Percentiles rank a stretch among this genome's conserved stretches.
Conservation (phyloP, 225 moss, liverwort and hornwort species). For the Takakia lepidozioides region DNA sequence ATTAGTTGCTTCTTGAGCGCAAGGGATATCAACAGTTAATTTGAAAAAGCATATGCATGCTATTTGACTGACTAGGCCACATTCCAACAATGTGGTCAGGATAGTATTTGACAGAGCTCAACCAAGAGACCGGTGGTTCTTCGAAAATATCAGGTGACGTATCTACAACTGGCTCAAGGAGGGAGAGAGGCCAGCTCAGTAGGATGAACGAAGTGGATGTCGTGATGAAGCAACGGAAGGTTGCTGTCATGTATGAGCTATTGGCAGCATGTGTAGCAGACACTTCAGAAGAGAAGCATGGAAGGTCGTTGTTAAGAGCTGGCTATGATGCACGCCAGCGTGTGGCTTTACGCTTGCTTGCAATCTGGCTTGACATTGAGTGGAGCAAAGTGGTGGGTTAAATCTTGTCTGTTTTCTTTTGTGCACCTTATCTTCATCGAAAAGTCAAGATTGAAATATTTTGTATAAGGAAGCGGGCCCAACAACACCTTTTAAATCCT, state of each 20-base stretch:
- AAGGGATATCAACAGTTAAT: too few relatives aligned
- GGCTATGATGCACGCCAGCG: conserved; percentile 99
- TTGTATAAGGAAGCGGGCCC: too few relatives aligned
- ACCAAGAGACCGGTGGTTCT: neutral
- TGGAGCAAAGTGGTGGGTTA: conserved; percentile 79
- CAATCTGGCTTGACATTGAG: conserved; percentile 75
- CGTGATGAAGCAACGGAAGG: conserved; percentile 58
- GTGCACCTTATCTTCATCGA: too few relatives aligned
- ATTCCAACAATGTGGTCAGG: too few relatives aligned
- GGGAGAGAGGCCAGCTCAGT: conserved; percentile 23
- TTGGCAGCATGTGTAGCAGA: conserved; percentile 90
- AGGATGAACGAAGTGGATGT: conserved; percentile 27
- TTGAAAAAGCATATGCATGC: too few relatives aligned
- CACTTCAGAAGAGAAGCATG: conserved; percentile 64
- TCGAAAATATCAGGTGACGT: conserved; percentile 1
- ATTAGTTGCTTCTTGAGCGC: too few relatives aligned
- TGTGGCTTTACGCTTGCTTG: conserved; percentile 74
- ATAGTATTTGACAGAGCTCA: too few relatives aligned
- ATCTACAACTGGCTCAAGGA: conserved; percentile 12
- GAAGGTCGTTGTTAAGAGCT: conserved; percentile 38
- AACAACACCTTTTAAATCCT: too few relatives aligned
- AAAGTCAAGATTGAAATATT: too few relatives aligned
- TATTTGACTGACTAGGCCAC: too few relatives aligned
- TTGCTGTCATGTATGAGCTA: conserved; percentile 74
- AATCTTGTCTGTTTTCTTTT: too few relatives aligned